A percentile compares a stretch with the other conserved stretches of the same genome.
Conservation (phyloP, 345 rosid species). For the Eucalyptus virginea region DNA sequence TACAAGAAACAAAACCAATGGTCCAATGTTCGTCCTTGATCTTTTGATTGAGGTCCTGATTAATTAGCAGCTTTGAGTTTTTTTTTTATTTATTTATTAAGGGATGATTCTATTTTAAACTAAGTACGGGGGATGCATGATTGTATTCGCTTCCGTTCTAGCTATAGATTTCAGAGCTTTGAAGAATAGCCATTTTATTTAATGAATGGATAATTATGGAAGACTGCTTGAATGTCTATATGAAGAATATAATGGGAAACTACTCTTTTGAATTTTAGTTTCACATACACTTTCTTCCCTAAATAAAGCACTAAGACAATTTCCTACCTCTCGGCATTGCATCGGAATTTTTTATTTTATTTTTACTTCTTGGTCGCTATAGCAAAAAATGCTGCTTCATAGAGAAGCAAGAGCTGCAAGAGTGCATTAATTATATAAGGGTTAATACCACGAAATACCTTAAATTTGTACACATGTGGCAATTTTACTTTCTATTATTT, state of each 20-base stretch:
- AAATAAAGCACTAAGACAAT: neutral
- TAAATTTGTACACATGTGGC: too few relatives aligned
- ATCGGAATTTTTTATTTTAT: neutral
- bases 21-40: neutral
- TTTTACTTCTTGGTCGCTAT: neutral
- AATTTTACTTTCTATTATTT: too few relatives aligned
- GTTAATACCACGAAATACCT: too few relatives aligned
- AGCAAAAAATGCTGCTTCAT: neutral
- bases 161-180: neutral
- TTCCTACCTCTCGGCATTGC: neutral
- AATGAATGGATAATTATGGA: neutral
- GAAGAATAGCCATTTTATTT: neutral
- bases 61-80: rapidly evolving
- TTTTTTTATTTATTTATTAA: too few relatives aligned
- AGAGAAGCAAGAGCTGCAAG: neutral
- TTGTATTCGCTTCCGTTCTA: neutral
- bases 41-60: neutral
- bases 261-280: neutral
- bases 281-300: neutral
- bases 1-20: neutral
- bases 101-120: neutral
- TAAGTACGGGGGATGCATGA: rapidly evolving
- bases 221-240: neutral
- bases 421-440: neutral
- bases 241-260: neutral